A percentile compares a stretch with the other conserved stretches of the same genome.
Conservation (phyloP, 2,329 filamentous ascomycete genomes). For the Tolypocladium paradoxum region DNA sequence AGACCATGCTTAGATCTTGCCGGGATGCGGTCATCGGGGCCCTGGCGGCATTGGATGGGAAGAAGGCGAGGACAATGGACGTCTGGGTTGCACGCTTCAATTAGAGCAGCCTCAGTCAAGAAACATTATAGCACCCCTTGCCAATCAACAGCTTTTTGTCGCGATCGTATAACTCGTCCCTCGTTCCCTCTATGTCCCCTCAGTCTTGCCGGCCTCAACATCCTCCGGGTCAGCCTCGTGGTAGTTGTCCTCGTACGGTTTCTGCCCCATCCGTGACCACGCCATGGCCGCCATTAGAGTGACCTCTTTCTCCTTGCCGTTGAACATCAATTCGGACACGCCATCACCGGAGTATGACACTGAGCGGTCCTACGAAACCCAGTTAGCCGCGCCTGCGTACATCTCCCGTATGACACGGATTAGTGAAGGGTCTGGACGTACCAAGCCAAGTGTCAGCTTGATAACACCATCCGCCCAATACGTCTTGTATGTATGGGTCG, state of each 20-base stretch:
- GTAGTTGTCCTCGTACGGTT: slow-evolving; percentile 30
- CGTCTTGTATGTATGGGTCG: slow-evolving; percentile 27
- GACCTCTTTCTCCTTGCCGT: slow-evolving; percentile 28
- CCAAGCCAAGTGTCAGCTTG: slow-evolving; percentile 42
- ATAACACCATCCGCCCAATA: slow-evolving; percentile 38
- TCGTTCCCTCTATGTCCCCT: background rate
- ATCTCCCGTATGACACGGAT: too few species aligned
- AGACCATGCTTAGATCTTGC: slow-evolving; percentile 14
- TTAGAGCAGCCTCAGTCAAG: background rate
- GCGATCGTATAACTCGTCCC: too few species aligned
- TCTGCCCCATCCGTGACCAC: slow-evolving; percentile 33
- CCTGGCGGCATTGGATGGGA: slow-evolving; percentile 15
- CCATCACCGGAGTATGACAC: slow-evolving; percentile 32
- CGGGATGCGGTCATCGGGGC: slow-evolving; percentile 21
- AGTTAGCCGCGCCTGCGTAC: background rate
- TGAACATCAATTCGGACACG: slow-evolving; percentile 30
- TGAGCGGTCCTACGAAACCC: slow-evolving; percentile 28
- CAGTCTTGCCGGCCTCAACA: background rate
- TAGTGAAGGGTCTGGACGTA: slow-evolving; percentile 11
- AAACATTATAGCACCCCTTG: too few species aligned
- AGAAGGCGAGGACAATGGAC: slow-evolving; percentile 29
- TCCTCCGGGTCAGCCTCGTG: background rate
- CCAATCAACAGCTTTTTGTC: too few species aligned
- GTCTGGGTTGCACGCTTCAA: slow-evolving; percentile 22
- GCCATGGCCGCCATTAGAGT: slow-evolving; percentile 31